Conservation (phyloP, 768 basidiomycete species). For the Lactarius tabidus region DNA sequence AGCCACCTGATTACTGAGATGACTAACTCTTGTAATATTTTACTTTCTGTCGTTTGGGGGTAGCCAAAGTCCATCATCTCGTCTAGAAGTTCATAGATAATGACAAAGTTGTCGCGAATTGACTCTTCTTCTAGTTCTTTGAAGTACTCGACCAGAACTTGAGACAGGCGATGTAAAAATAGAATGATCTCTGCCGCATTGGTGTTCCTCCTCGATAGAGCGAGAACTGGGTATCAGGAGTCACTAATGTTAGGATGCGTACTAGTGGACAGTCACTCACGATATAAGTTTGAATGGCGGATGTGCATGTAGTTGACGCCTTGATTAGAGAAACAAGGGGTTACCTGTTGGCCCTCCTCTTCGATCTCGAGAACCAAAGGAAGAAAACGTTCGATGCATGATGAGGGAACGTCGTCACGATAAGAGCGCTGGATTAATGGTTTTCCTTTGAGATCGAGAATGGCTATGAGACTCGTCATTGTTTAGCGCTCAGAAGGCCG, state of each 20-base stretch:
- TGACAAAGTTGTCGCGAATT: conserved; percentile 98
- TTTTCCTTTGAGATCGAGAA: conserved; percentile 98
- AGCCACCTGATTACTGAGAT: background rate
- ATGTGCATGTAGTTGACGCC: conserved; percentile 99
- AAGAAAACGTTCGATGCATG: conserved; percentile 90
- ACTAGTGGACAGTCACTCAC: conserved; percentile 46
- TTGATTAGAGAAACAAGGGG: conserved; percentile 92
- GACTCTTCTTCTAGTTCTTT: conserved; percentile 99
- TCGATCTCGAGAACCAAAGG: conserved; percentile 93
- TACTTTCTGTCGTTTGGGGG: conserved; percentile 98
- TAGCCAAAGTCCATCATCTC: conserved; percentile 99
- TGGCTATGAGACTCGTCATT: conserved; percentile 77
- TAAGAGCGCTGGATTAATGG: conserved; percentile 96
- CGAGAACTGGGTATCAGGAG: conserved; percentile 60
- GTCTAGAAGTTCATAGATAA: conserved; percentile 97
- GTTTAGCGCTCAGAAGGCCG: background rate
- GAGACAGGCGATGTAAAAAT: conserved; percentile 89
- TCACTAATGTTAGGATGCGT: background rate
- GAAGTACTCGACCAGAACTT: conserved; percentile 97
- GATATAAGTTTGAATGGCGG: conserved; percentile 93
- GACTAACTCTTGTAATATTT: conserved; percentile 89
- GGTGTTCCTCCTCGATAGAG: conserved; percentile 90
- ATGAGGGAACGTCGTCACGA: conserved; percentile 88
- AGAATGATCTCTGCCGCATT: conserved; percentile 96
- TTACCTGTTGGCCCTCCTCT: conserved; percentile 94